These are phyloP conservation scores for Fraxinus baroniana DNA, from an alignment of 305 asterid genomes.

Conservation along the genomic window DNA sequence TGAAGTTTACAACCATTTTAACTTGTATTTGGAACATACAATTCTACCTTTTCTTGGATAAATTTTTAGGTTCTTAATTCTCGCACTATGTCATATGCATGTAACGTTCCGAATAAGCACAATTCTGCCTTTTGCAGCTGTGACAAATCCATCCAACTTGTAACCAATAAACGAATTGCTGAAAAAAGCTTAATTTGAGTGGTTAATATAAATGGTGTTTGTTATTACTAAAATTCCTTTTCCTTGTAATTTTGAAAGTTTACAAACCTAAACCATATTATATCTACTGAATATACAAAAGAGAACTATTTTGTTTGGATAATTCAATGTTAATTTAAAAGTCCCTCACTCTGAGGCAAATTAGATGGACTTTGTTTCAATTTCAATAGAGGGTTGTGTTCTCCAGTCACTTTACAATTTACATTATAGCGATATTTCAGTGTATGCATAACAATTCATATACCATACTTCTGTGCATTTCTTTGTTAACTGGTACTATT, in stretches of 20 bases:
- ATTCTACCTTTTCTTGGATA: background rate
- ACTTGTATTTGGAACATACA: background rate
- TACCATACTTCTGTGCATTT: background rate
- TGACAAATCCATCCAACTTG: background rate
- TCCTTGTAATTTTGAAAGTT: background rate
- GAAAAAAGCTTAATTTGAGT: background rate
- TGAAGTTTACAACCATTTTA: background rate
- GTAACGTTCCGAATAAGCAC: background rate
- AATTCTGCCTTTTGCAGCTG: background rate
- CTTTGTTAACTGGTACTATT: background rate
- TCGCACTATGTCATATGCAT: background rate
- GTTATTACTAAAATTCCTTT: background rate
- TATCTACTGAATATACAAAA: background rate
- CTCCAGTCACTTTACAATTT: background rate
- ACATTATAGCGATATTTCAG: background rate
- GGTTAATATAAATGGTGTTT: background rate
- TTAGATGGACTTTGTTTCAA: background rate
- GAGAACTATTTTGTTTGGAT: slow-evolving; percentile 1
- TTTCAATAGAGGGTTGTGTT: background rate
- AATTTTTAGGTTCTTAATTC: background rate
- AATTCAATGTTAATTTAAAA: background rate
- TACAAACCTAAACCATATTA: background rate
- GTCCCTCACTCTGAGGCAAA: background rate
- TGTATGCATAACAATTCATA: background rate
- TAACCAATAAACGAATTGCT: background rate